Percentiles rank a stretch among this genome's conserved stretches.
Conservation (phyloP, 495 filamentous ascomycete species). For the Penicillium salamii region DNA sequence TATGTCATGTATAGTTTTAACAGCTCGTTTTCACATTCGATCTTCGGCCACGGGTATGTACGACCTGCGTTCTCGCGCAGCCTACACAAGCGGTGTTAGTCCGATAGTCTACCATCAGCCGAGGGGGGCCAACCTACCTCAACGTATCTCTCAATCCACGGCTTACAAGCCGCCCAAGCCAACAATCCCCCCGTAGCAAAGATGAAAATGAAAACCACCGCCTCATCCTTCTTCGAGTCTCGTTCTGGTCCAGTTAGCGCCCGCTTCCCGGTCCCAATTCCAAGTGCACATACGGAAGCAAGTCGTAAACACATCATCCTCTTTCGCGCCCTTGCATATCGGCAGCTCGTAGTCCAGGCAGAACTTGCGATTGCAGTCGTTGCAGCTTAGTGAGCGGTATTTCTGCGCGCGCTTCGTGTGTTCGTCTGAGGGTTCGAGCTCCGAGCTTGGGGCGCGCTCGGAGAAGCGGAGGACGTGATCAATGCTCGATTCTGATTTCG, state of each 20-base stretch:
- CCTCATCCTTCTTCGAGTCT: slow-evolving; percentile 83
- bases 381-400: slow-evolving; percentile 57
- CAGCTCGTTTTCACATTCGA: slow-evolving; percentile 3
- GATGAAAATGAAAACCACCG: slow-evolving; percentile 92
- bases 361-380: slow-evolving; percentile 87
- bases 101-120: background rate
- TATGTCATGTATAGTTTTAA: background rate
- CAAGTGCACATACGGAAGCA: slow-evolving; percentile 70
- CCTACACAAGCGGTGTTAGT: slow-evolving; percentile 19
- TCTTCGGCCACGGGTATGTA: slow-evolving; percentile 43
- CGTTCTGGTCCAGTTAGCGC: slow-evolving; percentile 53
- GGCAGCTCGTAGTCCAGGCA: slow-evolving; percentile 82
- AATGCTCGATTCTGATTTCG: slow-evolving; percentile 21
- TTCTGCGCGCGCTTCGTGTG: slow-evolving; percentile 24
- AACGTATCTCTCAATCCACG: slow-evolving; percentile 59
- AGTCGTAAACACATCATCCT: slow-evolving; percentile 81
- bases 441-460: slow-evolving; percentile 13
- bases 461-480: slow-evolving; percentile 26
- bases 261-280: background rate
- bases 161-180: slow-evolving; percentile 70
- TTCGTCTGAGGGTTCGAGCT: background rate
- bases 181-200: slow-evolving; percentile 79
- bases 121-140: slow-evolving; percentile 46
- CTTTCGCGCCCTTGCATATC: slow-evolving; percentile 79
- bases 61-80: slow-evolving; percentile 42